Conservation (phyloP, 345 rosid genomes). For the Heritiera fomes region DNA sequence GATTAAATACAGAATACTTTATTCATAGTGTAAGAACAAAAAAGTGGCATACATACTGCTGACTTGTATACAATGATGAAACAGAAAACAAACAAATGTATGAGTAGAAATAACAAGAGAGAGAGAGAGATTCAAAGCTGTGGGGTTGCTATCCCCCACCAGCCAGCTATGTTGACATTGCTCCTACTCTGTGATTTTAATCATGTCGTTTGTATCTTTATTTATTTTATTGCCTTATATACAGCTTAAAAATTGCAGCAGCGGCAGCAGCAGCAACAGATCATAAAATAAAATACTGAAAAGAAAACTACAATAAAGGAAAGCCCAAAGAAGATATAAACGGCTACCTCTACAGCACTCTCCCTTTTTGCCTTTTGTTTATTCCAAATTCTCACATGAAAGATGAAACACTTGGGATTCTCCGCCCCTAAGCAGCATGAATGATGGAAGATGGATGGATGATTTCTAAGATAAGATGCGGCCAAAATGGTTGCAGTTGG, state of each 20-base stretch:
- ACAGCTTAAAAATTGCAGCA: background rate
- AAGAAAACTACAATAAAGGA: conserved; percentile 5
- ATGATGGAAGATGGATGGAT: background rate
- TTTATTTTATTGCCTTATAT: background rate
- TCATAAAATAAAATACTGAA: background rate
- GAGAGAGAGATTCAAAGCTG: conserved; percentile 30
- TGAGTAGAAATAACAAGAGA: background rate
- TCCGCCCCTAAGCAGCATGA: background rate
- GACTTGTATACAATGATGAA: background rate
- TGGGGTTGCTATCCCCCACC: conserved; percentile 51
- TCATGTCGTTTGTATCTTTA: background rate
- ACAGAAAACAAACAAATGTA: background rate
- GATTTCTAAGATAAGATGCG: background rate
- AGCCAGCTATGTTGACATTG: conserved; percentile 56
- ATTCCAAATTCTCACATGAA: background rate
- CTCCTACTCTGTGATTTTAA: conserved; percentile 27
- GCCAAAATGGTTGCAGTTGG: background rate
- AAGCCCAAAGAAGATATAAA: conserved; percentile 9
- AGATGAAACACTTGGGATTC: conserved; percentile 3
- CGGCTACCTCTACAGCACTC: conserved; percentile 25
- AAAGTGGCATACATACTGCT: too few relatives aligned
- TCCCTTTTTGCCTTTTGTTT: background rate
- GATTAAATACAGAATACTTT: background rate
- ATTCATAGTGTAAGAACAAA: background rate
- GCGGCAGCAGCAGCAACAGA: background rate